These are phyloP conservation scores for Penicillium sp. DNA, from an alignment of 2,329 filamentous ascomycete genomes.

Conservation along the genomic window DNA sequence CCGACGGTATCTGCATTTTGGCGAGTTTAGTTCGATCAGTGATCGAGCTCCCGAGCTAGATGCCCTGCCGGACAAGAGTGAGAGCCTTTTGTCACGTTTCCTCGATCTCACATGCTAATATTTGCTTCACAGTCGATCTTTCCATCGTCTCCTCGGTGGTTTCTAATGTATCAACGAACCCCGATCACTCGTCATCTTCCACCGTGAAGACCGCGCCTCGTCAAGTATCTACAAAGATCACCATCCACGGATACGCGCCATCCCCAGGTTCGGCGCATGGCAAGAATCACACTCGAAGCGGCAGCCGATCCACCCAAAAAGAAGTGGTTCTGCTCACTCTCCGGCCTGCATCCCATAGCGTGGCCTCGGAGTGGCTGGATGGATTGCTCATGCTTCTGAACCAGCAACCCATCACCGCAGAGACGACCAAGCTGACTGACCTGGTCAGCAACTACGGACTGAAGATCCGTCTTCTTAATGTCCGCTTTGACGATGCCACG, in stretches of 20 bases:
- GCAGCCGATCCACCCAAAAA: slow-evolving; percentile 41
- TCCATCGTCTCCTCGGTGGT: slow-evolving; percentile 85
- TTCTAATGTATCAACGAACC: slow-evolving; percentile 75
- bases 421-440: slow-evolving; percentile 84
- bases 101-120: slow-evolving; percentile 6
- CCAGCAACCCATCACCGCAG: slow-evolving; percentile 92
- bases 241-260: slow-evolving; percentile 69
- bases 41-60: slow-evolving; percentile 66
- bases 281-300: slow-evolving; percentile 29
- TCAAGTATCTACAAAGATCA: slow-evolving; percentile 70
- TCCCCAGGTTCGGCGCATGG: slow-evolving; percentile 15
- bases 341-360: slow-evolving; percentile 70
- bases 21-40: slow-evolving; percentile 68
- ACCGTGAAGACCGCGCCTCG: slow-evolving; percentile 45
- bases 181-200: slow-evolving; percentile 47
- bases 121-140: slow-evolving; percentile 60
- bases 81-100: slow-evolving; percentile 22
- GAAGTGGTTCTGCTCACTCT: slow-evolving; percentile 79
- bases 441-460: slow-evolving; percentile 85
- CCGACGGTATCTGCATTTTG: slow-evolving; percentile 81
- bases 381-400: slow-evolving; percentile 91
- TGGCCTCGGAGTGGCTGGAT: slow-evolving; percentile 95
- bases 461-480: slow-evolving; percentile 87
- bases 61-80: slow-evolving; percentile 67
- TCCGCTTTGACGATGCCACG: slow-evolving; percentile 76